phyloP scores from a whole-genome alignment of 2,329 filamentous ascomycete species.

The Mycosphaerella sp. region DNA sequence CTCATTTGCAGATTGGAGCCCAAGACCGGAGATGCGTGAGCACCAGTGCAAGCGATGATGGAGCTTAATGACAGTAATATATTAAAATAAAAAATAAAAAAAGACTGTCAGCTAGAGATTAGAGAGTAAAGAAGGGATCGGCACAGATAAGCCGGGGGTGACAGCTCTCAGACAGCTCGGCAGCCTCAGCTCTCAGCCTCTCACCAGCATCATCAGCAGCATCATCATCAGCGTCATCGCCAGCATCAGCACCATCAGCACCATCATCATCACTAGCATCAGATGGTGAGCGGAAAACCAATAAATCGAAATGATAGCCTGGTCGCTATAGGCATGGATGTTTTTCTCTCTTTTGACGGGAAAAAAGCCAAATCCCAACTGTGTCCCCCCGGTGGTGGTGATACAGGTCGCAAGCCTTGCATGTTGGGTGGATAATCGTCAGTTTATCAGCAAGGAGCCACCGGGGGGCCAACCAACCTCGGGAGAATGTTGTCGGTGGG shows the following conservation, averaged over 20 bases:
- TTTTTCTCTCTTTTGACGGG: background rate
- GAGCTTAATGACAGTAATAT: too few relatives aligned
- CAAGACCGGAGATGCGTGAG: too few relatives aligned
- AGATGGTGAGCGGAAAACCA: background rate
- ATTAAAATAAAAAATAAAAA: background rate
- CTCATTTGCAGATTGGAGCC: too few relatives aligned
- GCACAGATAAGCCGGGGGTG: background rate
- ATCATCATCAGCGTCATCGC: too few relatives aligned
- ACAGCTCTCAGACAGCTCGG: background rate
- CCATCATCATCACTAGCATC: background rate
- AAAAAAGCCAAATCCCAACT: conserved; percentile 9
- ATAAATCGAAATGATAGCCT: background rate
- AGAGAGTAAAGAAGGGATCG: too few relatives aligned
- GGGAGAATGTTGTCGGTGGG: too few relatives aligned
- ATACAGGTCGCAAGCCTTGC: conserved; percentile 9
- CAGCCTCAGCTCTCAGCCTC: too few relatives aligned
- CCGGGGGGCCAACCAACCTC: background rate
- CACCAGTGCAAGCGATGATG: too few relatives aligned
- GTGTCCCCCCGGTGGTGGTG: background rate
- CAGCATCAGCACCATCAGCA: too few relatives aligned
- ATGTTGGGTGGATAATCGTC: background rate
- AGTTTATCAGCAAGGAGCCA: background rate
- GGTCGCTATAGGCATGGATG: conserved; percentile 1
- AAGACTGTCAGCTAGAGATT: background rate
- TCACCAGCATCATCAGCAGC: too few relatives aligned